Evolutionary conservation across 768 basidiomycete genomes (phyloP).

Genomic region (Candolleomyces efflorescens): DNA sequence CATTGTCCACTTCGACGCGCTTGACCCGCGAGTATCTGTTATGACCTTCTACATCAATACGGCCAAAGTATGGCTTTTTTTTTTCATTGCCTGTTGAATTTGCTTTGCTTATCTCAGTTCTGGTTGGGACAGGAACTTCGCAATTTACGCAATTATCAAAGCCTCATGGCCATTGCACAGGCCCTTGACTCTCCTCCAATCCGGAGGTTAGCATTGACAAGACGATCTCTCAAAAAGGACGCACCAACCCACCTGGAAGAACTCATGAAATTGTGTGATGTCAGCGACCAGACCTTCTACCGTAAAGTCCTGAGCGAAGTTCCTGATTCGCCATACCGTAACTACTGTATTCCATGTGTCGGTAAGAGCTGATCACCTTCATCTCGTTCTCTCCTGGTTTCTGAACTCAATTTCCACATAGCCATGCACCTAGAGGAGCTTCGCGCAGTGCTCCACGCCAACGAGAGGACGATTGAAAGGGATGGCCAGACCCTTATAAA

Average conservation of each 20-base stretch:
- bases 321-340: slow-evolving; percentile 15
- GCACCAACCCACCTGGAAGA: slow-evolving; percentile 26
- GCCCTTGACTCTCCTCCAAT: slow-evolving; percentile 38
- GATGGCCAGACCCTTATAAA: slow-evolving; percentile 37
- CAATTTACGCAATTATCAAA: slow-evolving; percentile 39
- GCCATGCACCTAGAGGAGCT: slow-evolving; percentile 37
- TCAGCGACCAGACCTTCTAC: slow-evolving; percentile 34
- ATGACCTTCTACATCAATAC: slow-evolving; percentile 42
- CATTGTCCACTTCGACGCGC: slow-evolving; percentile 32
- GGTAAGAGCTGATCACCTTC: slow-evolving; percentile 17
- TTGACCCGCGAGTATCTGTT: slow-evolving; percentile 31
- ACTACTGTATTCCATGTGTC: slow-evolving; percentile 38
- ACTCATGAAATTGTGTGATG: slow-evolving; percentile 31
- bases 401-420: slow-evolving; percentile 5
- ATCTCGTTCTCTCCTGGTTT: neutral
- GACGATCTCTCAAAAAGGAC: slow-evolving; percentile 22
- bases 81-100: neutral
- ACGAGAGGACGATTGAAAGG: slow-evolving; percentile 22
- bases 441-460: slow-evolving; percentile 23
- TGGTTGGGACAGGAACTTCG: slow-evolving; percentile 35
- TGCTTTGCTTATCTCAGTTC: neutral
- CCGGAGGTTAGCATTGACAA: slow-evolving; percentile 31
- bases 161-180: slow-evolving; percentile 36
- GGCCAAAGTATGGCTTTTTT: slow-evolving; percentile 21
- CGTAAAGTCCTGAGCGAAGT: slow-evolving; percentile 26